Conservation (phyloP, 345 rosid genomes). For the Durio zibethinus region DNA sequence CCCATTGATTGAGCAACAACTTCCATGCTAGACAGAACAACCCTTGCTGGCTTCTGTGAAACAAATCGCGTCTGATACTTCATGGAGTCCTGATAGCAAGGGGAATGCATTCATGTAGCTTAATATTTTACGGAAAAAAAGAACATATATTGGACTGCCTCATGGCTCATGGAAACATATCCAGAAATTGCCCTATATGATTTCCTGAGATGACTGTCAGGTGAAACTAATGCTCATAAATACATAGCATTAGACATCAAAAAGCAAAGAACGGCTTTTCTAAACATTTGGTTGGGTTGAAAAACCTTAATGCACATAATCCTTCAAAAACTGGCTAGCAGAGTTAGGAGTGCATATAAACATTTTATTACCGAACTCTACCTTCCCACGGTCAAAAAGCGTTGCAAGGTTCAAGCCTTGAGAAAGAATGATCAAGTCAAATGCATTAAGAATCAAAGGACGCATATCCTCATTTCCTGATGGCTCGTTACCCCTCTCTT, state of each 20-base stretch:
- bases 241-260: background rate
- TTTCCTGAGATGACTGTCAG: background rate
- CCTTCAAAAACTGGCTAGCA: background rate
- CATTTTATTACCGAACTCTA: slow-evolving; percentile 22
- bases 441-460: slow-evolving; percentile 90
- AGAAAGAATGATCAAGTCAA: slow-evolving; percentile 84
- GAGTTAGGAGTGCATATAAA: background rate
- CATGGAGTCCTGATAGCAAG: slow-evolving; percentile 59
- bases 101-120: background rate
- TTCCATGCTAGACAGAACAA: slow-evolving; percentile 92
- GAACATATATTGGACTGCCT: background rate
- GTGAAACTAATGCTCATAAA: background rate
- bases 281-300: background rate
- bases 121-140: background rate
- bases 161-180: background rate
- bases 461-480: slow-evolving; percentile 52
- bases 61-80: slow-evolving; percentile 83
- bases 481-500: slow-evolving; percentile 46
- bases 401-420: slow-evolving; percentile 95
- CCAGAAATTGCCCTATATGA: background rate
- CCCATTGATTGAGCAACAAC: slow-evolving; percentile 99
- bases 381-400: slow-evolving; percentile 88
- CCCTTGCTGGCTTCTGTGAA: slow-evolving; percentile 80
- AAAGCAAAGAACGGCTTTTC: background rate
- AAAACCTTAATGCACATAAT: background rate